phyloP scores from a whole-genome alignment of 352 stramenopile genomes.

The Phytopythium helicoides region DNA sequence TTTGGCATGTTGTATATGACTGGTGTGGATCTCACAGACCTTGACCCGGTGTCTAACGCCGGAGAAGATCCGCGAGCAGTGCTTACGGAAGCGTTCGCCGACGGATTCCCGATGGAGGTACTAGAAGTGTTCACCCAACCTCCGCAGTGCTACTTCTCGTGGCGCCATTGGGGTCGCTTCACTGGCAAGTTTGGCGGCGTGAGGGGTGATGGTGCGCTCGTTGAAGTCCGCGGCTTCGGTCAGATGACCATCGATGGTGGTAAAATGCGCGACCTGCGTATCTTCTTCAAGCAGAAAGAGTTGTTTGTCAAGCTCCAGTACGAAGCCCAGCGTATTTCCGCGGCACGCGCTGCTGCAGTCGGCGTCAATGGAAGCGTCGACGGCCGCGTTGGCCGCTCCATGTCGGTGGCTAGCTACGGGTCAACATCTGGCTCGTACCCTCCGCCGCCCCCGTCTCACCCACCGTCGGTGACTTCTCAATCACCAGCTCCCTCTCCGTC shows the following conservation, averaged over 20 bases:
- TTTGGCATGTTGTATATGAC: conserved; percentile 67
- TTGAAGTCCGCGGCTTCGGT: conserved; percentile 72
- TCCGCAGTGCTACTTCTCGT: conserved; percentile 75
- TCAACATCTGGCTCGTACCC: not conserved
- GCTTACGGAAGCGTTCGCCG: conserved; percentile 60
- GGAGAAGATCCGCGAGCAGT: conserved; percentile 46
- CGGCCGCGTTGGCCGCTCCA: conserved; percentile 3
- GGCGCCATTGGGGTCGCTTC: conserved; percentile 79
- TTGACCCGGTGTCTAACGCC: conserved; percentile 20
- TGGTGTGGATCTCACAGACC: conserved; percentile 26
- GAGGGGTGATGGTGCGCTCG: conserved; percentile 48
- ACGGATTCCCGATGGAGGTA: conserved; percentile 81
- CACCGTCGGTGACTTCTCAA: not conserved
- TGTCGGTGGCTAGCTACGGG: not conserved
- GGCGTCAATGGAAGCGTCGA: conserved; percentile 7
- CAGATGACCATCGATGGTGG: conserved; percentile 60
- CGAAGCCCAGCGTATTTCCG: conserved; percentile 15
- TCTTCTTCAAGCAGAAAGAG: conserved; percentile 74
- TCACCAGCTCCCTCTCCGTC: conserved; percentile 3
- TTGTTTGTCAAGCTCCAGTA: conserved; percentile 46
- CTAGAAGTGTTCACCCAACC: conserved; percentile 76
- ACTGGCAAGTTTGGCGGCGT: conserved; percentile 61
- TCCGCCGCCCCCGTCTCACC: not conserved
- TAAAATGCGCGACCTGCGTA: conserved; percentile 43
- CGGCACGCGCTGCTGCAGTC: conserved; percentile 19